These are phyloP conservation scores for Paxillus ammoniavirescens DNA, from an alignment of 768 basidiomycete species.

Conservation along the genomic window DNA sequence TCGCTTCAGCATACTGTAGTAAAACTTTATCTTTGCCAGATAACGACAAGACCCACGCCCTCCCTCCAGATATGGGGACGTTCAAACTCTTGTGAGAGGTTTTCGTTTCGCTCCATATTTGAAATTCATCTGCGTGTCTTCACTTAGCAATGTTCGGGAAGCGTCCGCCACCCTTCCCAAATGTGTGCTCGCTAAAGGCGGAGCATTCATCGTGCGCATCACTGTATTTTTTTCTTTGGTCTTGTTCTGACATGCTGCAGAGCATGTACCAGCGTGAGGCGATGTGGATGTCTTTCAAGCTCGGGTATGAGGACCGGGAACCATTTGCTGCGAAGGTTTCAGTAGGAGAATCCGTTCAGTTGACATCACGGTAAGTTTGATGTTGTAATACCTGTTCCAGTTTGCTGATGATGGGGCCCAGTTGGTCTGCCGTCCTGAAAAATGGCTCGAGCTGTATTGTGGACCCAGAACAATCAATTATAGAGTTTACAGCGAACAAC, in stretches of 20 bases:
- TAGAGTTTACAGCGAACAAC: not conserved
- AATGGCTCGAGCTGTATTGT: not conserved
- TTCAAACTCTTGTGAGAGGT: constrained; percentile 21
- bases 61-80: constrained; percentile 24
- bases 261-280: constrained; percentile 30
- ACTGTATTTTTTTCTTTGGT: not conserved
- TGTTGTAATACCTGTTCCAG: too few relatives aligned
- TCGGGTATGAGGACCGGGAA: not conserved
- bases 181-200: constrained; percentile 20
- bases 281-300: constrained; percentile 28
- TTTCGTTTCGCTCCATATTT: not conserved
- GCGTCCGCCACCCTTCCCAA: constrained; percentile 14
- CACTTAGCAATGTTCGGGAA: constrained; percentile 16
- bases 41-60: constrained; percentile 4
- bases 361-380: not conserved
- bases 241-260: constrained; percentile 2
- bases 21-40: not conserved
- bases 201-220: constrained; percentile 25
- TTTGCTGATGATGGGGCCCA: not conserved
- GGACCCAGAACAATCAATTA: not conserved
- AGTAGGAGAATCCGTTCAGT: constrained; percentile 13
- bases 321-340: constrained; percentile 26
- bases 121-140: not conserved
- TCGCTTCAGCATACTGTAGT: not conserved
- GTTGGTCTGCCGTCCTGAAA: not conserved